Conservation (phyloP, 2,329 filamentous ascomycete species). For the Ophiosphaerella narmari region DNA sequence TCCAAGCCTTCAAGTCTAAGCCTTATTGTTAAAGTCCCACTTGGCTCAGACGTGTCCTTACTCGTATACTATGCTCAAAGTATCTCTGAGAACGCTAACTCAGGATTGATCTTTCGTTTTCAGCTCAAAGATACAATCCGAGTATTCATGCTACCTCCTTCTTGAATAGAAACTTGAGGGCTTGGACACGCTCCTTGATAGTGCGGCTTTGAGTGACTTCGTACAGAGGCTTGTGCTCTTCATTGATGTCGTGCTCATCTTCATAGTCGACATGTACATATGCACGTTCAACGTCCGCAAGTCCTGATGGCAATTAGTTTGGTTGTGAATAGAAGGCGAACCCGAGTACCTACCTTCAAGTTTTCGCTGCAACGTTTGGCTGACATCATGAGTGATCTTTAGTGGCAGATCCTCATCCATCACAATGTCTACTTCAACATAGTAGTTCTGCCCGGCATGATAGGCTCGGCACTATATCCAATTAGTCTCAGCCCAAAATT, state of each 20-base stretch:
- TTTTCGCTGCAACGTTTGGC: slow-evolving; percentile 64
- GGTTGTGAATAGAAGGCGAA: background rate
- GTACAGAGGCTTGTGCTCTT: slow-evolving; percentile 48
- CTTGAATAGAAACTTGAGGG: slow-evolving; percentile 30
- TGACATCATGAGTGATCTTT: slow-evolving; percentile 64
- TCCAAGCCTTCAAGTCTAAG: no score
- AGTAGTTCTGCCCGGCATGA: slow-evolving; percentile 65
- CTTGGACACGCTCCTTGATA: slow-evolving; percentile 41
- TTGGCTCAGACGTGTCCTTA: no score
- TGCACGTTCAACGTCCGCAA: slow-evolving; percentile 49
- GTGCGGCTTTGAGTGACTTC: slow-evolving; percentile 38
- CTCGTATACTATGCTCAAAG: no score
- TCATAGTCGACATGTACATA: slow-evolving; percentile 58
- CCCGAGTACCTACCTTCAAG: slow-evolving; percentile 54
- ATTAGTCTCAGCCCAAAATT: slow-evolving; percentile 15
- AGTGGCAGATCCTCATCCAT: slow-evolving; percentile 62
- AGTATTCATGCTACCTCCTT: background rate
- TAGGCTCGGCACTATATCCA: slow-evolving; percentile 58
- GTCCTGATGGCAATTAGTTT: slow-evolving; percentile 27
- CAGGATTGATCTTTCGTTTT: no score
- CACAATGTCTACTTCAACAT: slow-evolving; percentile 66
- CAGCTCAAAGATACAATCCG: no score
- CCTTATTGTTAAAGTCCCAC: no score
- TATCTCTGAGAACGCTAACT: no score
- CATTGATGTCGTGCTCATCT: slow-evolving; percentile 44